Evolutionary conservation across 768 basidiomycete genomes (phyloP).

Genomic region (Kwoniella sp.): DNA sequence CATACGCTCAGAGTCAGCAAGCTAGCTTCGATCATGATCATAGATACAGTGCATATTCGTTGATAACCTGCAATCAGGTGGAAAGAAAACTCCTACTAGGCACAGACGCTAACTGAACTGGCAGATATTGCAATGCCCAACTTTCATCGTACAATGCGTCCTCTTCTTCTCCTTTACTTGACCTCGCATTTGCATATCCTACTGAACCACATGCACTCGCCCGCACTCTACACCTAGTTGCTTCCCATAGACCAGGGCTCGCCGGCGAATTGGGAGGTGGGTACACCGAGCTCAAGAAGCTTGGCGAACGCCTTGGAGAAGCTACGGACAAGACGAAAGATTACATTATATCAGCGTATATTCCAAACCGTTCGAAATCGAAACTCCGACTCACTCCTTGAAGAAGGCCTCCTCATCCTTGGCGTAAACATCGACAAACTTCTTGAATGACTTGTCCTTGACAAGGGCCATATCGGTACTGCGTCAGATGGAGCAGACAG

Average conservation of each 20-base stretch:
- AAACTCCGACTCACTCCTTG: conserved; percentile 70
- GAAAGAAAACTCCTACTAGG: not conserved
- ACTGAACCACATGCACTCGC: not conserved
- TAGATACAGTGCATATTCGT: not conserved
- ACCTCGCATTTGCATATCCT: not conserved
- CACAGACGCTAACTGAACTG: not conserved
- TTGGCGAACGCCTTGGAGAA: conserved; percentile 76
- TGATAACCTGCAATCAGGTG: not conserved
- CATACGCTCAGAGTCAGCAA: not conserved
- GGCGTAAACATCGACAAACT: conserved; percentile 82
- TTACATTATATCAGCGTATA: not conserved
- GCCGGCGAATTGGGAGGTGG: conserved; percentile 70
- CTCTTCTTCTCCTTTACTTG: not conserved
- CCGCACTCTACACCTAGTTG: not conserved
- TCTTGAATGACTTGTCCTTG: conserved; percentile 91
- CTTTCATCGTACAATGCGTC: no score
- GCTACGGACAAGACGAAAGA: conserved; percentile 57
- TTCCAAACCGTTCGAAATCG: not conserved
- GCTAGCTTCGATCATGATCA: not conserved
- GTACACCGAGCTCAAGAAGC: conserved; percentile 93
- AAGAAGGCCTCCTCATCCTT: conserved; percentile 84
- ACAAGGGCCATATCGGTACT: conserved; percentile 85
- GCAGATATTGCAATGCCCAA: no score
- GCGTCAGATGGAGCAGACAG: no score
- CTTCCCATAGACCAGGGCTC: conserved; percentile 75